Conservation (phyloP, 2,329 filamentous ascomycete species). For the Davidsoniella neocaledoniae region DNA sequence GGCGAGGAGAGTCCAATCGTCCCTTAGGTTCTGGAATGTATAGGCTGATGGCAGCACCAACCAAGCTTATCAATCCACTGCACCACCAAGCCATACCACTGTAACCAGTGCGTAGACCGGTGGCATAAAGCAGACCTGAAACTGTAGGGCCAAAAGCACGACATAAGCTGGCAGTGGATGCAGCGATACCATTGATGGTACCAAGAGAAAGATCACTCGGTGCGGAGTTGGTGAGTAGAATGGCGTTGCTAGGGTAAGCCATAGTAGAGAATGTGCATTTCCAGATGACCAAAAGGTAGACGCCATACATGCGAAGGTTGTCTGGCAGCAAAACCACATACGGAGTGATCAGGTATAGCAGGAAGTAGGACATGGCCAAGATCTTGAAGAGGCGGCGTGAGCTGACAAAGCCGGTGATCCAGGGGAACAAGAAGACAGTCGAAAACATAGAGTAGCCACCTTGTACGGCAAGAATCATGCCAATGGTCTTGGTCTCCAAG, state of each 20-base stretch:
- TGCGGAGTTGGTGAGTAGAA: slow-evolving; percentile 76
- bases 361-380: slow-evolving; percentile 66
- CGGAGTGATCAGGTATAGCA: slow-evolving; percentile 73
- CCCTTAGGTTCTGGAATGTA: slow-evolving; percentile 51
- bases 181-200: slow-evolving; percentile 81
- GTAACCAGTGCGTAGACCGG: slow-evolving; percentile 63
- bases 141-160: slow-evolving; percentile 78
- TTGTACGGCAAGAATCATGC: slow-evolving; percentile 74
- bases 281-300: slow-evolving; percentile 66
- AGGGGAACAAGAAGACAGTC: slow-evolving; percentile 70
- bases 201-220: slow-evolving; percentile 73
- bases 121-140: slow-evolving; percentile 69
- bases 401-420: slow-evolving; percentile 57
- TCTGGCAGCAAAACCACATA: slow-evolving; percentile 76
- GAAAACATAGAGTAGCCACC: slow-evolving; percentile 79
- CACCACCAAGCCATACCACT: slow-evolving; percentile 91
- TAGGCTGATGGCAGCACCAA: slow-evolving; percentile 59
- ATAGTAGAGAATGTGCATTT: slow-evolving; percentile 88
- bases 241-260: slow-evolving; percentile 77
- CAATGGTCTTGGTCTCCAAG: slow-evolving; percentile 67
- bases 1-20: slow-evolving; percentile 20
- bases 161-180: slow-evolving; percentile 77
- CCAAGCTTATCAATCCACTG: slow-evolving; percentile 56
- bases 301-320: slow-evolving; percentile 50
- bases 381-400: slow-evolving; percentile 68